Base-by-base conservation (phyloP, 352 stramenopile species). In the Globisporangium splendens region DNA sequence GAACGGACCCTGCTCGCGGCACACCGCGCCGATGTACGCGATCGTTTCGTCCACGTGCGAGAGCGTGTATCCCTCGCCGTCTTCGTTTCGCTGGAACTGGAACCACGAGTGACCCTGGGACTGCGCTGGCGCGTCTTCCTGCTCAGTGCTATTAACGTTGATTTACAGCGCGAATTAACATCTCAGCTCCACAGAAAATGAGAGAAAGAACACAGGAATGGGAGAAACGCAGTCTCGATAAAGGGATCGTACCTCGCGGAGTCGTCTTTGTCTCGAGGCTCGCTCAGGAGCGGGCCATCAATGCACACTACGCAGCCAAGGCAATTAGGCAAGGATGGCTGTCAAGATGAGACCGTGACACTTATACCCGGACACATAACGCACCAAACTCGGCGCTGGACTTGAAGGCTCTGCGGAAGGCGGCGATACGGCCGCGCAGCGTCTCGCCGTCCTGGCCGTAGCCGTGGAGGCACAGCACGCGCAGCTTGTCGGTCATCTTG, bases 381-480 rank as follows among this genome's bases (percentile, higher is more conserved):
- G 24, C 50, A 95, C 86, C 84, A 48, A 95, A 94, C 54, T 95
- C 84, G 17, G 90, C 70, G 28, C 63, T 89, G 20, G 75, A 88
- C 62, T 90, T 92, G 60, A 93, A 89, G 42, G 75, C 67, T 18
- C 86, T 73, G 8, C 82, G 77, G 52, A 87, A 85, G 12, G 79
- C 80, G 7, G 82, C 78, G 18, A 95, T 91, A 58, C 83, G 79
- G 6, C 72, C 82, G 47, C 76, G 84, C 31, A 95, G 59, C 59
- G 88, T 93, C 50, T 77, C 60, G 22, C 71, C 78, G 63, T 83
- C 86, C 68, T 95, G 86, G 56, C 82, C 80, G 63, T 93, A 91
- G 39, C 86, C 86, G 59, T 95, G 86, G 22, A 95, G 73, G 65
- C 86, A 95, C n/a, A 95, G 68, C 8, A 95, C 75, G 46, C 83